Evolutionary conservation across 352 stramenopile species (phyloP).

Genomic region (Halophytophthora batemanensis): DNA sequence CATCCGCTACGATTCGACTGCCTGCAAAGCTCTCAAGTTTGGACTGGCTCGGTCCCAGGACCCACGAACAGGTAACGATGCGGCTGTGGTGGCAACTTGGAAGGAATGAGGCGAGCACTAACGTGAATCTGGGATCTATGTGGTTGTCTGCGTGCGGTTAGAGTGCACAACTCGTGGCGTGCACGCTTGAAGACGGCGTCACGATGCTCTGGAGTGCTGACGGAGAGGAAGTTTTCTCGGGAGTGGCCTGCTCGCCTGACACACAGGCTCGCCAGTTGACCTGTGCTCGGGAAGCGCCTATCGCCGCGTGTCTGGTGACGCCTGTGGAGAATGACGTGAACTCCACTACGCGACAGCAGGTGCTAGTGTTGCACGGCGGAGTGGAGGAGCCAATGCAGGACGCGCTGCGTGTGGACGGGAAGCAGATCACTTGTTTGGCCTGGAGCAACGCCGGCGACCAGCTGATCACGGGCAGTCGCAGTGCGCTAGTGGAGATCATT

Average conservation of each 20-base stretch:
- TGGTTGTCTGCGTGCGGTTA: too few relatives aligned
- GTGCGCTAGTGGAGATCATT: slow-evolving; percentile 34
- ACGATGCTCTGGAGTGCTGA: slow-evolving; percentile 33
- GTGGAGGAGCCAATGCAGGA: slow-evolving; percentile 35
- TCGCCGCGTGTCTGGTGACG: slow-evolving; percentile 29
- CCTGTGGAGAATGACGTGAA: slow-evolving; percentile 20
- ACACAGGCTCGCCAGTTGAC: slow-evolving; percentile 26
- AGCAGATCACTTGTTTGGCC: slow-evolving; percentile 32
- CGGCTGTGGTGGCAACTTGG: not conserved
- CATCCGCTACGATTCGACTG: slow-evolving; percentile 25
- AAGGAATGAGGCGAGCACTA: too few relatives aligned
- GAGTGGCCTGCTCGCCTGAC: slow-evolving; percentile 17
- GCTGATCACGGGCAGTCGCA: slow-evolving; percentile 23
- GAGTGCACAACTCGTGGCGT: slow-evolving; percentile 25
- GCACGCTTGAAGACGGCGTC: slow-evolving; percentile 24
- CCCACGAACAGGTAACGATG: slow-evolving; percentile 27
- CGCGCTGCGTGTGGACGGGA: slow-evolving; percentile 30
- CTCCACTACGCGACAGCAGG: slow-evolving; percentile 22
- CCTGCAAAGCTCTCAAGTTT: slow-evolving; percentile 22
- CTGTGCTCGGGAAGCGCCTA: slow-evolving; percentile 29
- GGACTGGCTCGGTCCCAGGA: slow-evolving; percentile 27
- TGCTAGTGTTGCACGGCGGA: slow-evolving; percentile 32
- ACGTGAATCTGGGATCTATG: too few relatives aligned
- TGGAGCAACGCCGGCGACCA: slow-evolving; percentile 29
- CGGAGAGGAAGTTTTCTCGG: slow-evolving; percentile 24